Conservation (phyloP, 805 yeast genomes). For the Saccharomycopsis microspora region DNA sequence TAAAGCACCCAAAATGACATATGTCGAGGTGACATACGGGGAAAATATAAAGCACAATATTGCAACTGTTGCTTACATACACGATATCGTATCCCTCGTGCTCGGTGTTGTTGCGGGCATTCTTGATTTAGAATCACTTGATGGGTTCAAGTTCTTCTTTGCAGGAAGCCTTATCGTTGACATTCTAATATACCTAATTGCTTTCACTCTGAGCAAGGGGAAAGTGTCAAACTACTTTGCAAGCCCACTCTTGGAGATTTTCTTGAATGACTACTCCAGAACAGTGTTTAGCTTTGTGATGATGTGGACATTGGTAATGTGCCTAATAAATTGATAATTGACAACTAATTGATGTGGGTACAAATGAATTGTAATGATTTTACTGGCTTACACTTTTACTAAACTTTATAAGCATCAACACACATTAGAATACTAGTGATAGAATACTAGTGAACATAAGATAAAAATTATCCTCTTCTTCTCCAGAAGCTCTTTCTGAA, state of each 20-base stretch:
- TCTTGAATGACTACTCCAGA: slow-evolving; percentile 12
- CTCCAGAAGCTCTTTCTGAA: neutral
- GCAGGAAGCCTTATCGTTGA: slow-evolving; percentile 6
- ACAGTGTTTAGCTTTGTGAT: slow-evolving; percentile 14
- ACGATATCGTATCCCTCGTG: slow-evolving; percentile 9
- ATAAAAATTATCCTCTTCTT: neutral
- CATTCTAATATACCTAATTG: slow-evolving; percentile 1
- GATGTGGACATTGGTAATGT: slow-evolving; percentile 15
- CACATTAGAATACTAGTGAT: neutral
- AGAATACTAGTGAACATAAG: neutral
- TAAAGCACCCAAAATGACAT: neutral
- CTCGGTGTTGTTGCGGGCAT: slow-evolving; percentile 12
- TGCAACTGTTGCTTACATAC: slow-evolving; percentile 6
- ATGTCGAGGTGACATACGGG: slow-evolving; percentile 11
- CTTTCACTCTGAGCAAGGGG: neutral
- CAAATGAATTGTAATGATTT: neutral
- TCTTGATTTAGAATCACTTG: slow-evolving; percentile 7
- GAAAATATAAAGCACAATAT: slow-evolving; percentile 10
- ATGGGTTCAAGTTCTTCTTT: slow-evolving; percentile 14
- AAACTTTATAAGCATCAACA: neutral
- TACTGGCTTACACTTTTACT: neutral
- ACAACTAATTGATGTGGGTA: neutral
- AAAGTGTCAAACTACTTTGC: slow-evolving; percentile 9
- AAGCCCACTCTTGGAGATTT: slow-evolving; percentile 13
- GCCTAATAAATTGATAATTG: slow-evolving; percentile 2